Base-by-base conservation (phyloP, 192 early-diverging fungal species). In the Umbelopsis sp. region DNA sequence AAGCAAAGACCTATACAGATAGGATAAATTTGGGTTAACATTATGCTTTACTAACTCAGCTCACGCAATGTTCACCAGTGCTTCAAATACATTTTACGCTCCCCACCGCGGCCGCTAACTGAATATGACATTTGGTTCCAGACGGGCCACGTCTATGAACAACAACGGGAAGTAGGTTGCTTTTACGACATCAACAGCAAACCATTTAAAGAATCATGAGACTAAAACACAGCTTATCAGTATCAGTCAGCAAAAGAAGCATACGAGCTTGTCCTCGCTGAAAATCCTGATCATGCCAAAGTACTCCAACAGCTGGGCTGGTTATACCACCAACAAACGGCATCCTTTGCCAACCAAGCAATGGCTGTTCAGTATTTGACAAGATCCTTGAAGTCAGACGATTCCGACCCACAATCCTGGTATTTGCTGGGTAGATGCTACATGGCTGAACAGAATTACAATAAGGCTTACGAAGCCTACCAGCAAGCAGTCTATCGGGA, bases 91-190 rank as follows among this genome's bases (percentile, higher is more conserved):
- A 97, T 97, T 49, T 74, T 97, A 3, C 77, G 81, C 29, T 86
- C 86, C 20, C 96, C 96, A 17, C 97, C 96, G n/a, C 91, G 89
- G 69, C 98, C 98, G 26, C 87, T 98, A 26, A 95, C 94, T 21
- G 95, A 97, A 74, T 86, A 89, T 4, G 98, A 99, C 77, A 96
- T 99, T 50, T 97, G 95, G 96, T 99, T 97, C 82, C 97, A 99
- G 80, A 98, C 96, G 53, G 98, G 97, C 21, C 95, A 96, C 66
- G 94, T 97, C 1, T 91, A 98, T 78, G 98, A 99, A 77, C 94
- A 96, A 73, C 91, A 93, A 74, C 95, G 95, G 51, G 95, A 99
- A 67, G 91, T 91, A 80, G 77, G 53, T 51, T 70, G 4, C 38
- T 16, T 59, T 31, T 59, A 24, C 25, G 3, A 36, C 45, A 51